These are phyloP conservation scores for Fusarium paranaense DNA, from an alignment of 2,329 filamentous ascomycete genomes.

Conservation along the genomic window DNA sequence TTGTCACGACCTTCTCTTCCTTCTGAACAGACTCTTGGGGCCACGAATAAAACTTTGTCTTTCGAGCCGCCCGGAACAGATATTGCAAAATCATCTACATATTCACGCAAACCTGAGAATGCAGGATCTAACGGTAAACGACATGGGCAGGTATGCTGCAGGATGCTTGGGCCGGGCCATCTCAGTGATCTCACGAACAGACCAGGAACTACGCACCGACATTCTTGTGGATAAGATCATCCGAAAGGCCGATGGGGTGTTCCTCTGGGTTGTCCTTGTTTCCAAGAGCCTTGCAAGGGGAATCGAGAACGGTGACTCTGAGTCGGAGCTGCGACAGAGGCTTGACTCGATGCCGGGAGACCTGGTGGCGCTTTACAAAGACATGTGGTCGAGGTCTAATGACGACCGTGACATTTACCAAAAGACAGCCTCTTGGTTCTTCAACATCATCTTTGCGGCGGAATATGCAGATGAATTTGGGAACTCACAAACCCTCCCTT, in stretches of 20 bases:
- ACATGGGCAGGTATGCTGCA: neutral
- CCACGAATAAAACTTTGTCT: neutral
- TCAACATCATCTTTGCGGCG: neutral
- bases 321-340: too few relatives aligned
- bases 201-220: too few relatives aligned
- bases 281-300: neutral
- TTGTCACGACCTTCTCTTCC: neutral
- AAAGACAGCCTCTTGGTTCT: neutral
- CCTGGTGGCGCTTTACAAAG: neutral
- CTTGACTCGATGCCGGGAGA: neutral
- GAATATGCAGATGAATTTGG: too few relatives aligned
- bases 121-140: neutral
- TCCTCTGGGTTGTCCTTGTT: neutral
- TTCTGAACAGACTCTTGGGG: neutral
- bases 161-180: neutral
- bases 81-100: neutral
- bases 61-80: neutral
- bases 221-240: rapidly evolving
- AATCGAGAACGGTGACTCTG: neutral
- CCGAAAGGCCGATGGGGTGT: neutral
- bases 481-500: too few relatives aligned
- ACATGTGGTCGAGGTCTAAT: neutral
- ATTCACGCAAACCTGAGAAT: neutral
- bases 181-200: neutral
- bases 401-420: neutral